A percentile compares a stretch with the other conserved stretches of the same genome.
Evolutionary conservation across 2,329 filamentous ascomycete genomes (phyloP).

Genomic region (Fusarium sp.): DNA sequence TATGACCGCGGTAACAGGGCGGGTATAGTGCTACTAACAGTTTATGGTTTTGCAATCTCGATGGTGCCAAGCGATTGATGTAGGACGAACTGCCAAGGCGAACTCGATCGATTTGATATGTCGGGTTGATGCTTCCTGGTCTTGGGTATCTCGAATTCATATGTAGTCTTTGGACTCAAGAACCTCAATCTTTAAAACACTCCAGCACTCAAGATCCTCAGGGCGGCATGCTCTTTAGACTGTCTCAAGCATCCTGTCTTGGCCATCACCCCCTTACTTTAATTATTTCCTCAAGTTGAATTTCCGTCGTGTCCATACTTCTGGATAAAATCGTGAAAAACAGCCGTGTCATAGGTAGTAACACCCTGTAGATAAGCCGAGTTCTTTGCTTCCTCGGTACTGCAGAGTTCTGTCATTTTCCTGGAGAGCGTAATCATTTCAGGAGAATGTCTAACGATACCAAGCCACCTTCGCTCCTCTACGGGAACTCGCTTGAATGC

Average conservation of each 20-base stretch:
- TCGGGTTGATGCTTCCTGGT: too few relatives aligned
- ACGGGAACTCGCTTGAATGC: not conserved
- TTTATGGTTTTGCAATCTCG: not conserved
- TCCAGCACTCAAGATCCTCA: too few relatives aligned
- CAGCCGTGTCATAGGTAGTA: constrained; percentile 18
- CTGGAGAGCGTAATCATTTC: constrained; percentile 21
- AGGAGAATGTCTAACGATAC: constrained; percentile 18
- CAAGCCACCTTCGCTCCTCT: constrained; percentile 24
- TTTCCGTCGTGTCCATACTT: not conserved
- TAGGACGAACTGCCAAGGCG: too few relatives aligned
- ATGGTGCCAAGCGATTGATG: not conserved
- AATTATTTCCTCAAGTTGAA: not conserved
- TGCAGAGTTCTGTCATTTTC: constrained; percentile 9
- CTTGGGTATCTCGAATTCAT: too few relatives aligned
- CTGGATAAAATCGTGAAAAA: constrained; percentile 25
- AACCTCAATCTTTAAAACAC: too few relatives aligned
- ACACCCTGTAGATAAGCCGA: constrained; percentile 16
- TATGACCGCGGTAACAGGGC: not conserved
- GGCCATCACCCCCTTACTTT: not conserved
- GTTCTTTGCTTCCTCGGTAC: not conserved
- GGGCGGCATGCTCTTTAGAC: too few relatives aligned
- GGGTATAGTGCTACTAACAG: constrained; percentile 2
- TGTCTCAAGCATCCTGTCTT: not conserved
- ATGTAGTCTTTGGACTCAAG: too few relatives aligned
- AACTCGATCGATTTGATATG: too few relatives aligned